A percentile compares a stretch with the other conserved stretches of the same genome.
These are phyloP conservation scores for Plasmodium falciparum DNA, from an alignment of 169 alveolate species.

Conservation along the genomic window DNA sequence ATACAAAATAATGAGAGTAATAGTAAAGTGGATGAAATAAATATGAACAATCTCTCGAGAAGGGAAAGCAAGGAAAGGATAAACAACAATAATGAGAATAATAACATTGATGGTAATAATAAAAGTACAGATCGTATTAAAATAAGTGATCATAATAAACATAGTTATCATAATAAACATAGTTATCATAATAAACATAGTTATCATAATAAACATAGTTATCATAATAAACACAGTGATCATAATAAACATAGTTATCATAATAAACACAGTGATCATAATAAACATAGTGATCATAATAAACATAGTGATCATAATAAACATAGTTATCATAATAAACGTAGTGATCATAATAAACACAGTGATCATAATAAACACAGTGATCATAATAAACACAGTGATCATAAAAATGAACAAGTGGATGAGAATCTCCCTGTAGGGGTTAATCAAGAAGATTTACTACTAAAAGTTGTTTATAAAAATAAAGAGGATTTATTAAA, in stretches of 20 bases:
- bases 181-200: no score
- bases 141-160: no score
- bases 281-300: no score
- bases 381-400: no score
- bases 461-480: constrained; percentile 11
- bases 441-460: constrained; percentile 39
- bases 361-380: not conserved
- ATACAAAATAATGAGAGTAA: not conserved
- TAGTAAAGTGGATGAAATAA: not conserved
- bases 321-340: not conserved
- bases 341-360: not conserved
- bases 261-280: not conserved
- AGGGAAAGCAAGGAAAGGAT: not conserved
- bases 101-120: no score
- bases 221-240: no score
- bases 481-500: not conserved
- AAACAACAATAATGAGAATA: no score
- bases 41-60: not conserved
- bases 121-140: no score
- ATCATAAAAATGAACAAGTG: no score
- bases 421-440: not conserved
- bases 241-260: not conserved
- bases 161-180: no score
- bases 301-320: no score
- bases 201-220: no score